Evolutionary conservation across 139 green algal genomes (phyloP).

Genomic region (Ostreobium quekettii): DNA sequence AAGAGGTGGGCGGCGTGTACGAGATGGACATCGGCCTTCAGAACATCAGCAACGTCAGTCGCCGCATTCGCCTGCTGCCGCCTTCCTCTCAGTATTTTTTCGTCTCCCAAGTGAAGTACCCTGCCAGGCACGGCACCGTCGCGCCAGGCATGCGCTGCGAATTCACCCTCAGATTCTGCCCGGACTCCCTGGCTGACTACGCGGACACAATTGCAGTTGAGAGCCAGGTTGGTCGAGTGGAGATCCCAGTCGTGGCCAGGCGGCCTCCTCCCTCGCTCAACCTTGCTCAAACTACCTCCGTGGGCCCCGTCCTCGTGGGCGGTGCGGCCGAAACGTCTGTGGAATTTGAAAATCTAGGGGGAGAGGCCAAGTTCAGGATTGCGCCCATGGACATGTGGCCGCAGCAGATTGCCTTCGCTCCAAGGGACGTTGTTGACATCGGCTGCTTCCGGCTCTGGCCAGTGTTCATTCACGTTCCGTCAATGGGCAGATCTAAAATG

Average conservation of each 20-base stretch:
- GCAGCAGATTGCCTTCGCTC: slow-evolving; percentile 19
- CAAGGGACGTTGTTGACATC: slow-evolving; percentile 25
- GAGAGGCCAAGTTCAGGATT: slow-evolving; percentile 36
- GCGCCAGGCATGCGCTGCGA: slow-evolving; percentile 30
- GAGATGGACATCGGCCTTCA: slow-evolving; percentile 13
- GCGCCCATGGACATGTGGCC: slow-evolving; percentile 34
- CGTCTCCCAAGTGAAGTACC: slow-evolving; percentile 12
- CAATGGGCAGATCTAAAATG: slow-evolving; percentile 21
- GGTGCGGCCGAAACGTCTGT: slow-evolving; percentile 22
- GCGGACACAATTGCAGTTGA: slow-evolving; percentile 48
- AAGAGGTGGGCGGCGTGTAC: slow-evolving; percentile 12
- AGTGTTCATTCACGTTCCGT: slow-evolving; percentile 29
- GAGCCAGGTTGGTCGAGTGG: slow-evolving; percentile 31
- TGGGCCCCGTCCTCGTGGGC: slow-evolving; percentile 36
- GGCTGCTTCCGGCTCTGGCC: slow-evolving; percentile 37
- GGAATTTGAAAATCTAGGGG: slow-evolving; percentile 39
- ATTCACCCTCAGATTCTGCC: slow-evolving; percentile 52
- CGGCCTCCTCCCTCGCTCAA: slow-evolving; percentile 44
- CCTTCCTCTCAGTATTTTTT: slow-evolving; percentile 14
- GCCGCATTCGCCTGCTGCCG: slow-evolving; percentile 14
- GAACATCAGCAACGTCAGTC: slow-evolving; percentile 11
- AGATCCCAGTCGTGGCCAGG: slow-evolving; percentile 37
- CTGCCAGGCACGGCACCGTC: slow-evolving; percentile 14
- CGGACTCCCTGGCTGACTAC: slow-evolving; percentile 58
- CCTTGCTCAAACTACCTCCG: slow-evolving; percentile 28